These are phyloP conservation scores for Phaeosphaeria sp. DNA, from an alignment of 2,329 filamentous ascomycete species.

Conservation along the genomic window DNA sequence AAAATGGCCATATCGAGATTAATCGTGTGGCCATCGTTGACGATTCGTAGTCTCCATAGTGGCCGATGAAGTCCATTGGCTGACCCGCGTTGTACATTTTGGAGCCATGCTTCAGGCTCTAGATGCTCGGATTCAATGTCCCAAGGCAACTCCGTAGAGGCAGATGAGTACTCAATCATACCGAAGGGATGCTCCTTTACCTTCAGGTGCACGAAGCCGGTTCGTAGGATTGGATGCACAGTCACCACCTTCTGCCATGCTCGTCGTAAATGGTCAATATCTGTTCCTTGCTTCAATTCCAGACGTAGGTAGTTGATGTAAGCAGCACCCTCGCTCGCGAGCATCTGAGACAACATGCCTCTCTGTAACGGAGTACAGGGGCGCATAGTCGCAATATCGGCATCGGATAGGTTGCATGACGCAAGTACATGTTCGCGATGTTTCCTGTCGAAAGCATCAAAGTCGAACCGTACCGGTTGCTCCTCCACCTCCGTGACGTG, in stretches of 20 bases:
- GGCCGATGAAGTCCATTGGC: slow-evolving; percentile 59
- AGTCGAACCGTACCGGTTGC: slow-evolving; percentile 49
- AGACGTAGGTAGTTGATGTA: slow-evolving; percentile 80
- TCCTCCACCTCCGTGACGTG: background rate
- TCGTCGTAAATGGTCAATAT: slow-evolving; percentile 51
- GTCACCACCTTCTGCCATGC: slow-evolving; percentile 67
- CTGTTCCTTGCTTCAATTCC: slow-evolving; percentile 52
- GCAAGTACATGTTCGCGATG: slow-evolving; percentile 46
- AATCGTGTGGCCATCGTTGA: slow-evolving; percentile 29
- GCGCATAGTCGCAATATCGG: slow-evolving; percentile 64
- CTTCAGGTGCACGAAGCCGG: slow-evolving; percentile 72
- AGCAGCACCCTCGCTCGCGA: slow-evolving; percentile 68
- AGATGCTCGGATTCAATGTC: slow-evolving; percentile 8
- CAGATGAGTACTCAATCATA: slow-evolving; percentile 70
- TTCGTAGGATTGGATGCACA: slow-evolving; percentile 75
- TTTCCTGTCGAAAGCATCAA: slow-evolving; percentile 58
- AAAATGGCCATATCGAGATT: slow-evolving; percentile 66
- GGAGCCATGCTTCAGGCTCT: slow-evolving; percentile 31
- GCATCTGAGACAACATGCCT: slow-evolving; percentile 79
- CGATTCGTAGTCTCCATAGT: slow-evolving; percentile 69
- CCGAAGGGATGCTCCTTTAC: slow-evolving; percentile 69
- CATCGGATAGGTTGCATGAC: slow-evolving; percentile 35
- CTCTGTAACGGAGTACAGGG: slow-evolving; percentile 83
- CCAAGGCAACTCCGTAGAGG: slow-evolving; percentile 46
- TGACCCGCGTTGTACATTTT: slow-evolving; percentile 35